phyloP scores from a whole-genome alignment of 139 green algal species.

The Dunaliella primolecta region DNA sequence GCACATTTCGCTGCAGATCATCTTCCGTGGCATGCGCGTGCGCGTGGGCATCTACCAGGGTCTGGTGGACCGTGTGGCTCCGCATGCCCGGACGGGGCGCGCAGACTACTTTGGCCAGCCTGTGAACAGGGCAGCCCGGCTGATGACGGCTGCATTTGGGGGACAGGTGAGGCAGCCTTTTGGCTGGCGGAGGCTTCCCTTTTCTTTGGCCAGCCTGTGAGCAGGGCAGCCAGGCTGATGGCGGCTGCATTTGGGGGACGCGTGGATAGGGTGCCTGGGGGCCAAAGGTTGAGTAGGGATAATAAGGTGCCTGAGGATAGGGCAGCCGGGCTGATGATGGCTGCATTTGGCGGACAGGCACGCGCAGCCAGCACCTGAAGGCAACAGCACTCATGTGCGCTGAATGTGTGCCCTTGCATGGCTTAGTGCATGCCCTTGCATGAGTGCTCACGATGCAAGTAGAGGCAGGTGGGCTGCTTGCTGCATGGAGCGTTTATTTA shows the following conservation, averaged over 20 bases:
- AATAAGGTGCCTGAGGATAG: constrained; percentile 51
- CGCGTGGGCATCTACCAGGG: constrained; percentile 49
- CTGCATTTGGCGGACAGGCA: constrained; percentile 45
- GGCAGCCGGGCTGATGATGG: constrained; percentile 50
- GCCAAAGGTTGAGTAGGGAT: background rate
- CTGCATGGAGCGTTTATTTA: too few relatives aligned
- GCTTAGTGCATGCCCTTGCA: too few relatives aligned
- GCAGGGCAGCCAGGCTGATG: constrained; percentile 52
- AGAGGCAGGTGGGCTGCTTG: too few relatives aligned
- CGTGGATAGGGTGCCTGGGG: constrained; percentile 6
- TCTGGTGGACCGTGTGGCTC: constrained; percentile 46
- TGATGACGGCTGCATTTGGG: constrained; percentile 54
- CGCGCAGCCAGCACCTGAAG: too few relatives aligned
- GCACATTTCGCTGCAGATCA: too few relatives aligned
- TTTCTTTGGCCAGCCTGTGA: constrained; percentile 55
- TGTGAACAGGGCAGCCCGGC: constrained; percentile 47
- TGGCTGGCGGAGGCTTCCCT: too few relatives aligned
- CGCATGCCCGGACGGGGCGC: constrained; percentile 44
- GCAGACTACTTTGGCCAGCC: constrained; percentile 57
- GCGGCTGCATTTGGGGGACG: constrained; percentile 49
- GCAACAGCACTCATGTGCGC: too few relatives aligned
- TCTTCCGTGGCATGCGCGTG: constrained; percentile 39
- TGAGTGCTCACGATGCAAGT: too few relatives aligned
- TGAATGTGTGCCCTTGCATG: too few relatives aligned
- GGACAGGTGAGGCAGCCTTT: constrained; percentile 51